These are phyloP conservation scores for Epichloe glyceriae DNA, from an alignment of 2,329 filamentous ascomycete genomes.

Conservation along the genomic window DNA sequence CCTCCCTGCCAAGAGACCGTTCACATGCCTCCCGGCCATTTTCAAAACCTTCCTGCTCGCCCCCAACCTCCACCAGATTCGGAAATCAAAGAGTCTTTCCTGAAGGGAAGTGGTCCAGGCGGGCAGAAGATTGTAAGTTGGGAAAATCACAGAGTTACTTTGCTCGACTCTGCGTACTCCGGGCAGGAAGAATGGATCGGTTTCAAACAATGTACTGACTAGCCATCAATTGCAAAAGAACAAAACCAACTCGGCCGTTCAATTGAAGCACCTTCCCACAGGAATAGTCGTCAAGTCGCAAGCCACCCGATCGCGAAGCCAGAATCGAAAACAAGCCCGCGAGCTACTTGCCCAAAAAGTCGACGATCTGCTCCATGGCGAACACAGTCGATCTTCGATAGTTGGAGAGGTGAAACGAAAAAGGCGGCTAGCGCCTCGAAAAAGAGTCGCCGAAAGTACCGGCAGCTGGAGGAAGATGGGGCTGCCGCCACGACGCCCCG, in stretches of 20 bases:
- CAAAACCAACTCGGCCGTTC: conserved; percentile 91
- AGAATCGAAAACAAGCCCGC: conserved; percentile 80
- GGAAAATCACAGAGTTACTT: not conserved
- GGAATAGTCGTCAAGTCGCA: conserved; percentile 92
- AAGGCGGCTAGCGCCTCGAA: conserved; percentile 66
- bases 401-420: conserved; percentile 49
- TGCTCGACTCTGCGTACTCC: no score
- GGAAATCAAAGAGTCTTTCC: conserved; percentile 72
- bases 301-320: conserved; percentile 70
- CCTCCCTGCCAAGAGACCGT: conserved; percentile 8
- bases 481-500: conserved; percentile 7
- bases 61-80: conserved; percentile 58
- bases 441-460: conserved; percentile 73
- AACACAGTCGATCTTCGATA: conserved; percentile 50
- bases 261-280: conserved; percentile 79
- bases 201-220: not conserved
- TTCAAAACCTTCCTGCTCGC: conserved; percentile 57
- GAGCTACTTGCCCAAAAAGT: conserved; percentile 60
- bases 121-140: conserved; percentile 77
- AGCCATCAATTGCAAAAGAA: conserved; percentile 40
- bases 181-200: no score
- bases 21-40: conserved; percentile 18
- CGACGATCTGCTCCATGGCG: conserved; percentile 62
- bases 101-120: conserved; percentile 85
- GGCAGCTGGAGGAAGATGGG: conserved; percentile 41